Percentiles rank a stretch among this genome's conserved stretches.
These are phyloP conservation scores for Alternaria brassicae DNA, from an alignment of 2,329 filamentous ascomycete species.

Conservation along the genomic window DNA sequence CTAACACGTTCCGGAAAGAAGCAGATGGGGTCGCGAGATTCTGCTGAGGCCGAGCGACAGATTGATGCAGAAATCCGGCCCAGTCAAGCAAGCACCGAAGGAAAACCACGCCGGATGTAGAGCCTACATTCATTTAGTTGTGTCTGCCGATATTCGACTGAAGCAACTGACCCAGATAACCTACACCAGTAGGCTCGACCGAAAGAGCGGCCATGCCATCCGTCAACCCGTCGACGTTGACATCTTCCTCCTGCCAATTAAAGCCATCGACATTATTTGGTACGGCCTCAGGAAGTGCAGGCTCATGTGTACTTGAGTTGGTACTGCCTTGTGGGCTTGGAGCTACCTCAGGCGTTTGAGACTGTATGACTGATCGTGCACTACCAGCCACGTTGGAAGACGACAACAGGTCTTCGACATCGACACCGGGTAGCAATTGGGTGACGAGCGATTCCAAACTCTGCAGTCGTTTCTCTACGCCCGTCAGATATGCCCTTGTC, in stretches of 20 bases:
- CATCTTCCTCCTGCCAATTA: conserved; percentile 34
- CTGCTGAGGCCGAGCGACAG: conserved; percentile 19
- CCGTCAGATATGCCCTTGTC: conserved; percentile 34
- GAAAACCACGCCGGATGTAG: conserved; percentile 36
- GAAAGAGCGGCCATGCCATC: conserved; percentile 39
- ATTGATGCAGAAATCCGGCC: conserved; percentile 37
- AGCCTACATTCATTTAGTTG: conserved; percentile 21
- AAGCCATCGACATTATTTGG: conserved; percentile 35
- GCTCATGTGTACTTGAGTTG: conserved; percentile 19
- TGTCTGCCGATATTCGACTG: neutral
- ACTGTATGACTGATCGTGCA: conserved; percentile 6
- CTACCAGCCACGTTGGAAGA: conserved; percentile 22
- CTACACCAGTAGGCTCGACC: conserved; percentile 37
- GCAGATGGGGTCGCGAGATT: conserved; percentile 15
- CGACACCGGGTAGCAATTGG: conserved; percentile 30
- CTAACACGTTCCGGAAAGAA: conserved; percentile 23
- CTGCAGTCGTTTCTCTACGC: conserved; percentile 31
- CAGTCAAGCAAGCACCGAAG: conserved; percentile 35
- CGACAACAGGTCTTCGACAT: conserved; percentile 28
- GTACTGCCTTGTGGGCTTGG: conserved; percentile 23
- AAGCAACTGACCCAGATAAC: conserved; percentile 28
- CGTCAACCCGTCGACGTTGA: conserved; percentile 29
- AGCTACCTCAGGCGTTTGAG: conserved; percentile 19
- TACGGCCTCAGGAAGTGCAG: conserved; percentile 34
- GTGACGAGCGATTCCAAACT: conserved; percentile 27